Conservation (phyloP, 768 basidiomycete species). For the Lactarius quietus region DNA sequence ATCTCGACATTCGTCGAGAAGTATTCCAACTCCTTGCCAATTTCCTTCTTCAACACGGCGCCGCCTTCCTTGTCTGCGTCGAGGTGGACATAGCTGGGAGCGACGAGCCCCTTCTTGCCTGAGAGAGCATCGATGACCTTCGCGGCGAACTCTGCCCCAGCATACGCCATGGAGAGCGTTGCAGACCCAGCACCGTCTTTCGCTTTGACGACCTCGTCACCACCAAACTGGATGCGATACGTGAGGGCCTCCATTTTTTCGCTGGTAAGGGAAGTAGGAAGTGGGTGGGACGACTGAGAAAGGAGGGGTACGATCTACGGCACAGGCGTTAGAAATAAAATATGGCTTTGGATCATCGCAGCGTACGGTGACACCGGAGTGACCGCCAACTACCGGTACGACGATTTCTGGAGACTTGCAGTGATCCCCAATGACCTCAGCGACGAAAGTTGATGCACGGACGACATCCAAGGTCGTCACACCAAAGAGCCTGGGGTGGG, state of each 20-base stretch:
- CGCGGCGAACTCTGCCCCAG: conserved; percentile 84
- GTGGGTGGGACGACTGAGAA: conserved; percentile 80
- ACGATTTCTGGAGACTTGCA: conserved; percentile 56
- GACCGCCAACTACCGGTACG: conserved; percentile 93
- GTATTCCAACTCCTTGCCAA: conserved; percentile 74
- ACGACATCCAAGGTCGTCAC: conserved; percentile 98
- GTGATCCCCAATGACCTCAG: conserved; percentile 67
- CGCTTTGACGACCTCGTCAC: conserved; percentile 97
- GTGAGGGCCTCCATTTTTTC: conserved; percentile 57
- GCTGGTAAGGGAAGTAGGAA: conserved; percentile 54
- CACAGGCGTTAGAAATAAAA: not conserved
- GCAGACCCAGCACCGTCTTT: conserved; percentile 93
- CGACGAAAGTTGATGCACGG: conserved; percentile 94
- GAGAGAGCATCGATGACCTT: conserved; percentile 81
- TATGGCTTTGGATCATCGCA: not conserved
- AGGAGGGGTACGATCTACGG: conserved; percentile 85
- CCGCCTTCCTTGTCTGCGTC: conserved; percentile 66
- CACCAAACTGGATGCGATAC: conserved; percentile 90
- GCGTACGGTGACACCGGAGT: conserved; percentile 85
- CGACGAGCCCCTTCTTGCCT: conserved; percentile 83
- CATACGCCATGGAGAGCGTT: conserved; percentile 95
- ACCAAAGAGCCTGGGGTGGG: conserved; percentile 76
- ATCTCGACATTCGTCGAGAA: conserved; percentile 90
- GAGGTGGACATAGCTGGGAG: conserved; percentile 82
- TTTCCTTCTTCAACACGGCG: conserved; percentile 70